A percentile compares a stretch with the other conserved stretches of the same genome.
Conservation (phyloP, 768 basidiomycete genomes). For the Podaxis pistillaris region DNA sequence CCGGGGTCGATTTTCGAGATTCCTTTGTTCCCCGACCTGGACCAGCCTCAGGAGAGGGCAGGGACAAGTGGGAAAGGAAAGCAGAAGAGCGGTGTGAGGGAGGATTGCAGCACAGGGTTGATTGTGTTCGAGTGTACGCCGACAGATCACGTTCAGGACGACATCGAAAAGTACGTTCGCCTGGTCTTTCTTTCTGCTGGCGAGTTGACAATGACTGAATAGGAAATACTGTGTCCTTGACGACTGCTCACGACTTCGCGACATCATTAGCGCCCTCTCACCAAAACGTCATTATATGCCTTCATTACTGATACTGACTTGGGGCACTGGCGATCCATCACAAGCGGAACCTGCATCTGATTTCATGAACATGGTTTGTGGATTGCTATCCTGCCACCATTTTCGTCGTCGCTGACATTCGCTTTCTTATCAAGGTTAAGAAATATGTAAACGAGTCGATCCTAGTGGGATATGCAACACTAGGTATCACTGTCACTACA, state of each 20-base stretch:
- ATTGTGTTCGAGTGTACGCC: constrained; percentile 79
- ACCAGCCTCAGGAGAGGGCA: background rate
- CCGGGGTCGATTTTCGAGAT: constrained; percentile 62
- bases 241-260: constrained; percentile 69
- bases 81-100: background rate
- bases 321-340: constrained; percentile 43
- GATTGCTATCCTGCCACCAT: constrained; percentile 14
- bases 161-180: constrained; percentile 58
- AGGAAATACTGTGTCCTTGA: constrained; percentile 74
- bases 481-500: constrained; percentile 47
- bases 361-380: constrained; percentile 58
- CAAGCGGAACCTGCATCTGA: constrained; percentile 39
- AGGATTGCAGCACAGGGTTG: constrained; percentile 54
- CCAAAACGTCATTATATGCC: constrained; percentile 58
- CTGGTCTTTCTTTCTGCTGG: background rate
- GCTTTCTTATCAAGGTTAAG: constrained; percentile 36
- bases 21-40: constrained; percentile 34
- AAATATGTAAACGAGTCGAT: constrained; percentile 44
- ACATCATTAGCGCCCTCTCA: constrained; percentile 56
- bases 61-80: background rate
- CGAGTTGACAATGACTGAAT: constrained; percentile 7
- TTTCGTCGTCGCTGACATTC: background rate
- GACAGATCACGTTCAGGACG: constrained; percentile 56
- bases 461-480: constrained; percentile 39
- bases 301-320: constrained; percentile 58